Base-by-base conservation (phyloP, 2,329 filamentous ascomycete genomes). In the Taxawa tesnikishii region DNA sequence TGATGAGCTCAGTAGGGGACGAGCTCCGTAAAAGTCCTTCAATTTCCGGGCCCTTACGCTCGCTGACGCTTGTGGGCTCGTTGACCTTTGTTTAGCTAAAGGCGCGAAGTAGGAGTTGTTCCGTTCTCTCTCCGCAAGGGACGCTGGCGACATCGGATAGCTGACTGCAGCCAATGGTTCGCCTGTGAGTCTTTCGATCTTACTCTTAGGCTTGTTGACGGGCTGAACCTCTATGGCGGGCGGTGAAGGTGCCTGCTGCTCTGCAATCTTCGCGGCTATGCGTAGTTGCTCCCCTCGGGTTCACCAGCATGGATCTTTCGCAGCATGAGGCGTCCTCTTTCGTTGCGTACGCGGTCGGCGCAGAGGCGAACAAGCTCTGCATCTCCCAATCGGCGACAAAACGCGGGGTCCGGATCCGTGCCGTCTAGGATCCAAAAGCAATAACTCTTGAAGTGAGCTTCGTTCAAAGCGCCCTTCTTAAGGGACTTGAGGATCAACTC, bases 1-100 rank as follows among this genome's bases (percentile, higher is more conserved):
- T 88, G 51, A 98, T 98, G 53, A 98, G 73, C 62, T 98, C 90
- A 60, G 88, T 96, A 2, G 90, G 90, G 90, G 90, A 45, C 90
- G 72, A 42, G 90, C 77, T 19, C 88, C 88, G 47, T 92, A 90
- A 58, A 96, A 96, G 42, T 81, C 79, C 42, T 81, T 76, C 28
- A 87, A 63, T 16, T 75, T 65, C 17, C 63, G 50, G 31, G 62
- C 63, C 23, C 60, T 58, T 16, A 60, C 56, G 10, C 36, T 38
- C 4, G 35, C 27, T 12, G 26, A 29, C 7, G 35, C 28, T 6
- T 36, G 31, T 6, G 36, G 33, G 10, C 24, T 34, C 11, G 49
- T 48, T 12, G 45, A 32, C 12, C 54, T 49, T 26, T 54, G 49
- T 16, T 46, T 48, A n/a, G 35, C 30, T 18, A 33, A 28, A 12